A percentile compares a stretch with the other conserved stretches of the same genome.
Conservation (phyloP, 2,329 filamentous ascomycete genomes). For the Apiospora rasikravindrae region DNA sequence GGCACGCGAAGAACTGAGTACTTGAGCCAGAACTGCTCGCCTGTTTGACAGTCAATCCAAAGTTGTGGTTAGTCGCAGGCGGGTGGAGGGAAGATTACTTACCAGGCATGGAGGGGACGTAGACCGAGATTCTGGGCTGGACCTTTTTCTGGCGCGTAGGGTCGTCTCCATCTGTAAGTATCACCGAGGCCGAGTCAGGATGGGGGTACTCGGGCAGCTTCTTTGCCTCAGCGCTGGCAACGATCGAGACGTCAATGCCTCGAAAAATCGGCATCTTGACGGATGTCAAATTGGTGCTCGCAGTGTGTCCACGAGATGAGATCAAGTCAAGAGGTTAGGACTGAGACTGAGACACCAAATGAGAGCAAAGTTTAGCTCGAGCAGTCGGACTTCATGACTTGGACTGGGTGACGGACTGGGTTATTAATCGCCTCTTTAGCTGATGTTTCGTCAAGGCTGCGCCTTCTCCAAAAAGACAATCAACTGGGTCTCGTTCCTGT, state of each 20-base stretch:
- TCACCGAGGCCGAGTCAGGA: slow-evolving; percentile 44
- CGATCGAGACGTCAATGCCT: slow-evolving; percentile 53
- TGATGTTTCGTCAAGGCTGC: slow-evolving; percentile 3
- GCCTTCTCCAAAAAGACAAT: slow-evolving; percentile 8
- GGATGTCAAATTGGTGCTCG: neutral
- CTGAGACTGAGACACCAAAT: neutral
- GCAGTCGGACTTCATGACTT: neutral
- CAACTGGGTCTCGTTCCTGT: slow-evolving; percentile 8
- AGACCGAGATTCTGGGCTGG: slow-evolving; percentile 56
- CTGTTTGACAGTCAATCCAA: slow-evolving; percentile 36
- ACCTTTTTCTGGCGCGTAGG: slow-evolving; percentile 38
- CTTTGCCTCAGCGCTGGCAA: slow-evolving; percentile 41
- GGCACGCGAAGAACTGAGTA: slow-evolving; percentile 49
- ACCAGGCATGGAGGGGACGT: slow-evolving; percentile 62
- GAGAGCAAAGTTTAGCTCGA: neutral
- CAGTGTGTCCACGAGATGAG: neutral
- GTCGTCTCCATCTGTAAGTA: slow-evolving; percentile 35
- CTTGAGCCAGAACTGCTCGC: slow-evolving; percentile 57
- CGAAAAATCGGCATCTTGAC: slow-evolving; percentile 54
- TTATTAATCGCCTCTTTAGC: neutral
- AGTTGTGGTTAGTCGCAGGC: neutral
- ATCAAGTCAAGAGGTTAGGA: neutral
- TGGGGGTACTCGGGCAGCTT: slow-evolving; percentile 60
- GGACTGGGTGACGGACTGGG: neutral
- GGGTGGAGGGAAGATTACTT: neutral